phyloP scores from a whole-genome alignment of 345 rosid genomes.

The Salix arbutifolia region DNA sequence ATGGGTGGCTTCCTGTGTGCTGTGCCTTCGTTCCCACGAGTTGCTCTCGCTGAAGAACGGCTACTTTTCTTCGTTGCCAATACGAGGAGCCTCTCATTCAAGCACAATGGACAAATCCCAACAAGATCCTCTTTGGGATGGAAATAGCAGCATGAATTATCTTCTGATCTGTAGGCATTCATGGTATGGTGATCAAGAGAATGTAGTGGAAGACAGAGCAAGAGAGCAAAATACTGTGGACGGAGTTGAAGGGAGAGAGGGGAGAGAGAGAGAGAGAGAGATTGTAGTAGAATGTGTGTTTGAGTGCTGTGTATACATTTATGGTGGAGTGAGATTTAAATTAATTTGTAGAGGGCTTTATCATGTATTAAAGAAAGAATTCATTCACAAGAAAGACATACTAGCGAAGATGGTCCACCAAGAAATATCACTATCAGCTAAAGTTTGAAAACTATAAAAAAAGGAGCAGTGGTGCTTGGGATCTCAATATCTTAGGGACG shows the following conservation, averaged over 20 bases:
- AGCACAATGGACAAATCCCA: slow-evolving; percentile 79
- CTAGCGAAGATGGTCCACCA: slow-evolving; percentile 14
- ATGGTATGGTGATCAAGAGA: slow-evolving; percentile 17
- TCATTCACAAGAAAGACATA: not conserved
- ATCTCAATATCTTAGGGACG: not conserved
- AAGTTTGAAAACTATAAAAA: not conserved
- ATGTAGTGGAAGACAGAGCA: not conserved
- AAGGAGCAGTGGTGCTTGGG: too few relatives aligned
- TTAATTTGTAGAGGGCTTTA: not conserved
- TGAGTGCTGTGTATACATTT: not conserved
- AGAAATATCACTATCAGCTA: not conserved
- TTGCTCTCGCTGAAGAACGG: slow-evolving; percentile 25
- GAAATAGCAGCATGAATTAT: slow-evolving; percentile 59
- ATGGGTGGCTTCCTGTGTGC: slow-evolving; percentile 33
- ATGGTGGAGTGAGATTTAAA: not conserved
- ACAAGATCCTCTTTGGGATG: slow-evolving; percentile 60
- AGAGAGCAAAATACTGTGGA: not conserved
- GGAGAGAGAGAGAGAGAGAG: not conserved
- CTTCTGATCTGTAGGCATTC: slow-evolving; percentile 52
- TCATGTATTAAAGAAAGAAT: not conserved
- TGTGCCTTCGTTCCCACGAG: slow-evolving; percentile 3
- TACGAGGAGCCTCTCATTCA: slow-evolving; percentile 78
- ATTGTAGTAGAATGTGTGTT: not conserved
- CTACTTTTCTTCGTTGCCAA: slow-evolving; percentile 64
- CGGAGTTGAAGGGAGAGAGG: too few relatives aligned